phyloP scores from a whole-genome alignment of 371 early-diverging fungal genomes.

The Rhizoclosmatium hyalinum region DNA sequence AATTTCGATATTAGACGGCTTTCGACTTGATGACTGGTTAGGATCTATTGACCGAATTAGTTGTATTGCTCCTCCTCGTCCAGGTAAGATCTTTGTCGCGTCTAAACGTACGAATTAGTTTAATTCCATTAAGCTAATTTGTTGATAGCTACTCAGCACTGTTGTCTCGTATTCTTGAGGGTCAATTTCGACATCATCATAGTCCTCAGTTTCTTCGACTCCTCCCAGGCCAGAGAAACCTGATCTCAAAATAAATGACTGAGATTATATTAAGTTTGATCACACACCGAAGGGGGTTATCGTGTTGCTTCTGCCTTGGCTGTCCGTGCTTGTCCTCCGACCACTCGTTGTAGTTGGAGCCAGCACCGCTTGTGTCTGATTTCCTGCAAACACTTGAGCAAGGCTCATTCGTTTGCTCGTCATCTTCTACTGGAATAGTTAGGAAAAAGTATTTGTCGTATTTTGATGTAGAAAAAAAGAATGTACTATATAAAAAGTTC shows the following conservation, averaged over 20 bases:
- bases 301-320: neutral
- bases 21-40: neutral
- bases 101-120: neutral
- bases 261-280: neutral
- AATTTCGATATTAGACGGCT: neutral
- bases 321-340: neutral
- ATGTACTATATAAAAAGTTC: too few relatives aligned
- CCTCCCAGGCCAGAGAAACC: neutral
- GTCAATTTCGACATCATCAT: neutral
- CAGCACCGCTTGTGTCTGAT: neutral
- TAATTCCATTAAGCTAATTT: neutral
- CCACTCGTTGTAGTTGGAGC: neutral
- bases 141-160: neutral
- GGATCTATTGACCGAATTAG: neutral
- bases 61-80: neutral
- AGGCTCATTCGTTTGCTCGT: neutral
- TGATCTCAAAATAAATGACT: neutral
- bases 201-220: neutral
- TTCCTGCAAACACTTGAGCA: neutral
- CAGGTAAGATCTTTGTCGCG: neutral
- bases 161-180: neutral
- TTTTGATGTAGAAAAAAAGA: too few relatives aligned
- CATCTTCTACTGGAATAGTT: too few relatives aligned
- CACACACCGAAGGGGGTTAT: neutral
- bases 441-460: too few relatives aligned